Base-by-base conservation (phyloP, 768 basidiomycete species). In the Porphyrellus cyaneotinctus region DNA sequence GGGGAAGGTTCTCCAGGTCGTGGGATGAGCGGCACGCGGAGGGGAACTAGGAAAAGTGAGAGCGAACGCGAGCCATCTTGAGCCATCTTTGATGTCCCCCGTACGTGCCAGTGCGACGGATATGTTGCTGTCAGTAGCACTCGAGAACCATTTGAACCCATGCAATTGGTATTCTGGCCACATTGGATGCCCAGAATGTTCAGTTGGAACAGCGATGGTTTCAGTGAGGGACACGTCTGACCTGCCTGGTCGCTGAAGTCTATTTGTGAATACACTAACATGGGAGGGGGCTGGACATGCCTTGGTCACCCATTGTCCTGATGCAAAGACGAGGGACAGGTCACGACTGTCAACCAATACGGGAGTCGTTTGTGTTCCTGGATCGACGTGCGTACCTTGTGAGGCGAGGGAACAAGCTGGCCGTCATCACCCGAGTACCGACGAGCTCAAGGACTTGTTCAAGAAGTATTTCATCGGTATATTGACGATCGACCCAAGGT, bases 241-340 rank as follows among this genome's bases (percentile, higher is more conserved):
- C 3, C 86, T 85, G 32, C 87, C 87, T 13, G 85, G 79, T 18
- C 84, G 78, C 84, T 85, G 46, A 15, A 26, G 12, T 17, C 36
- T 32, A 11, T 23, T 23, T 30, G 24, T 56, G 24, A 55, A 22
- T 6, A 13, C 6, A 15, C 6, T 15, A 6, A 20, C 20, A 22
- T 41, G 42, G 15, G 13, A 0, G 15, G 13, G 17, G 10, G 13
- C 23, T 35, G 31, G 6, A 54, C 65, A 5, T 53, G 78, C 86
- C 71, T 89, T 87, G 4, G 88, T 89, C 88, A 88, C 88, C 87
- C 87, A 91, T 68, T 91, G 88, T 0, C 88, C 88, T 11, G 87
- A 80, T 6, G 84, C 87, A 54, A 82, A 90, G 0, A 85, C 83
- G 28, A 66, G 51, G 1, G 71, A 61, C 10, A 86, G 80, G 62